A percentile compares a stretch with the other conserved stretches of the same genome.
Evolutionary conservation across 495 filamentous ascomycete genomes (phyloP).

Genomic region (Daldinia bambusicola): DNA sequence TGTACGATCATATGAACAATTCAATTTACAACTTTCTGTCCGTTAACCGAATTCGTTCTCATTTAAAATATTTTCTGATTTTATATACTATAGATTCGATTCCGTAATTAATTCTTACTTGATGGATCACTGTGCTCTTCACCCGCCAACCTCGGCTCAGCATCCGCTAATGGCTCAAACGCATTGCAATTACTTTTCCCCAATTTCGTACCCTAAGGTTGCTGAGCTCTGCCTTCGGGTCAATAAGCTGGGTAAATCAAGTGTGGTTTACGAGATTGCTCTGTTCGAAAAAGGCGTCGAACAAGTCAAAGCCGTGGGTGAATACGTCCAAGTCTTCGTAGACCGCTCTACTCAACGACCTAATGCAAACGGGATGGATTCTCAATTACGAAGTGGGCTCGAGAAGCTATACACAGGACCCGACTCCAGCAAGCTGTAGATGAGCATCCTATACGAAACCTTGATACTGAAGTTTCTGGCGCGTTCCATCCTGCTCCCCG

Average conservation of each 20-base stretch:
- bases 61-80: constrained; percentile 8
- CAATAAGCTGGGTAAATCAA: constrained; percentile 83
- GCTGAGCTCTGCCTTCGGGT: constrained; percentile 85
- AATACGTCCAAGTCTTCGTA: constrained; percentile 90
- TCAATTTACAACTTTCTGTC: constrained; percentile 81
- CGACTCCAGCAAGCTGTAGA: constrained; percentile 42
- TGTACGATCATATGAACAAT: constrained; percentile 92
- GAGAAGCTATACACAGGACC: constrained; percentile 49
- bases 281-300: constrained; percentile 81
- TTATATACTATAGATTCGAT: constrained; percentile 66
- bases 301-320: constrained; percentile 84
- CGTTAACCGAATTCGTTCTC: constrained; percentile 19
- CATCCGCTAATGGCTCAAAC: constrained; percentile 86
- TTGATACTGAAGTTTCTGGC: constrained; percentile 50
- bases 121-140: constrained; percentile 78
- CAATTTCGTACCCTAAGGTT: constrained; percentile 83
- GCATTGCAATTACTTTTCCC: constrained; percentile 83
- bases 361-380: constrained; percentile 66
- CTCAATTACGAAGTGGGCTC: constrained; percentile 63
- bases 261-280: constrained; percentile 91
- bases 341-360: constrained; percentile 76
- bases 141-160: constrained; percentile 73
- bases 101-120: constrained; percentile 92
- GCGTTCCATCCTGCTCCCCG: constrained; percentile 66
- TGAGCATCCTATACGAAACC: constrained; percentile 32